Base-by-base conservation (phyloP, 2,329 filamentous ascomycete species). In the Lachnellula arida region DNA sequence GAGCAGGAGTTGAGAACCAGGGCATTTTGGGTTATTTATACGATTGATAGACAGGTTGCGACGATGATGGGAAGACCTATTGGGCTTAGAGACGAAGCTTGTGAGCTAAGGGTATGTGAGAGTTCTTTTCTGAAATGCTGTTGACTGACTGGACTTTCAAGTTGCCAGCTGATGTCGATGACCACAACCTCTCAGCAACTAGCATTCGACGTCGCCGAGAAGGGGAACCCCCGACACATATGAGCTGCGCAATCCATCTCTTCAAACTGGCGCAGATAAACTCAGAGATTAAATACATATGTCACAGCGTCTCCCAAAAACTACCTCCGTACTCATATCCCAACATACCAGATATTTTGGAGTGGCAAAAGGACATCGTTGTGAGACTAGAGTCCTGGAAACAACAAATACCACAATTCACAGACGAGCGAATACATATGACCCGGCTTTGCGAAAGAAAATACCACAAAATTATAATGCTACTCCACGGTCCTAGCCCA, bases 11-110 rank as follows among this genome's bases (percentile, higher is more conserved):
- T 81, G 73, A 69, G 80, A n/a, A 79, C 78, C 0, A 69, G 79
- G 2, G 74, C 81, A 4, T 82, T 82, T 49, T 82, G 79, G 80
- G 75, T 78, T 0, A 75, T 79, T 3, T 78, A 79, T 25, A 76
- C 71, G 0, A 69, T 82, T 4, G 79, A 82, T 54, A 72, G 80
- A 14, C 75, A 73, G 0, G 70, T 82, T 35, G 76, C 76, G 2
- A 82, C 78, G 0, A 81, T 80, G 68, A 79, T 82, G 77, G 80
- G 80, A 0, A 71, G 80, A 1, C 80, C 80, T 0, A 79, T 82
- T 50, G 79, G 79, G 0, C 62, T 82, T 2, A 70, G 79, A 46
- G 80, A 82, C 46, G 80, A 82, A 59, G 79, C 77, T 0, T 80
- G 79, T 42, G 79, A 81, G 15, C 67, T 81, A 15, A 67, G 78